Evolutionary conservation across 2,329 filamentous ascomycete genomes (phyloP), one percentile per base, ranked within the genome.

Genomic region (Verticillium isaacii): DNA sequence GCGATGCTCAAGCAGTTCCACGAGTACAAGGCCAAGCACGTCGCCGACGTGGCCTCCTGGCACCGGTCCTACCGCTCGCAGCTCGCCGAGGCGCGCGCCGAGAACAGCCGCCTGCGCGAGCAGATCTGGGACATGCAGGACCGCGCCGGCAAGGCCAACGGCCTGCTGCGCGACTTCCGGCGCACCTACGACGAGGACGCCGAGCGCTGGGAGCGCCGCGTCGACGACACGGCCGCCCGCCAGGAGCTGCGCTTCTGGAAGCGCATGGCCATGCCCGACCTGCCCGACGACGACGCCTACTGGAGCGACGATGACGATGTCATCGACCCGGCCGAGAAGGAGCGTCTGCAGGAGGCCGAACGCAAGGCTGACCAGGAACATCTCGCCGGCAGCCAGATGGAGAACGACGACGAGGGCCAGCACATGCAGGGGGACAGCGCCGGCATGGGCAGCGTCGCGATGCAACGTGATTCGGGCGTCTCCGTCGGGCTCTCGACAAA

Each of bases 71-170:
- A 89, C 77, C 84, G 87, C 8, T 75, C 80, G 32, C 87, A 89
- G 74, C 81, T 89, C 41, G 85, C 85, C 66, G 85, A 87, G 69
- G 85, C 86, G 56, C 85, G 87, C 5, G 83, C 83, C 66, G 86
- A 89, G 75, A 89, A 89, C 68, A 79, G 80, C 63, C 80, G 81
- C 2, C 79, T 89, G 59, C 84, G 86, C 59, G 84, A 87, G 68
- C 85, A 89, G 72, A 87, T 89, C 68, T 87, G 85, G 80, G 84
- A 87, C 67, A 87, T 88, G 84, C 84, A 88, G 69, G 79, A 81
- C 50, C 82, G 85, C 66, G 86, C 87, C 29, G 79, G 79, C 56
- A 77, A 75, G 14, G 86, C 85, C 25, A 88, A 88, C 69, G 82
- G 83, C 62, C 72, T 77, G 63, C 74, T 89, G 61, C 83, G 86